Evolutionary conservation across 2,329 filamentous ascomycete species (phyloP).

Genomic region (Cladosporium oxysporum): DNA sequence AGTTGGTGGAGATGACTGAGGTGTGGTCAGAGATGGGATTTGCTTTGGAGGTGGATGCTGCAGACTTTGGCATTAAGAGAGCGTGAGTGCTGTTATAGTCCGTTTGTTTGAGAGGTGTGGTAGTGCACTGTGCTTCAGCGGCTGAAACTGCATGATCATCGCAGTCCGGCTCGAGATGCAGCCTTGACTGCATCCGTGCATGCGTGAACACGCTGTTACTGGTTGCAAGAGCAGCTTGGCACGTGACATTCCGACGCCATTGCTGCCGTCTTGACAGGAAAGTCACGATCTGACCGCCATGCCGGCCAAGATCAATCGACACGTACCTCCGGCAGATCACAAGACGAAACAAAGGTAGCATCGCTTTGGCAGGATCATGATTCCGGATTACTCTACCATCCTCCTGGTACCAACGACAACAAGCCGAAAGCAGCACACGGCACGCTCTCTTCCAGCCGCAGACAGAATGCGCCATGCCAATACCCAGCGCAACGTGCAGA

Average conservation of each 20-base stretch:
- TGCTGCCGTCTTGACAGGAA: background rate
- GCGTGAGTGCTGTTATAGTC: background rate
- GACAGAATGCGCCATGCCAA: conserved; percentile 16
- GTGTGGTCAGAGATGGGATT: background rate
- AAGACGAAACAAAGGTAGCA: background rate
- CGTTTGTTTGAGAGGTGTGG: background rate
- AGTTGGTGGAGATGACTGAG: background rate
- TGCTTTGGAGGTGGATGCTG: background rate
- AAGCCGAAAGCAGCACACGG: conserved; percentile 1
- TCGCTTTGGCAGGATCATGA: background rate
- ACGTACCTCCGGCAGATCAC: background rate
- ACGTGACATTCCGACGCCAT: background rate
- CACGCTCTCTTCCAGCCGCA: conserved; percentile 1
- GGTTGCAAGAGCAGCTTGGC: background rate
- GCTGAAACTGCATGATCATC: background rate
- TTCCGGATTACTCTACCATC: background rate
- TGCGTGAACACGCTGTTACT: background rate
- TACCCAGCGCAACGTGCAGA: background rate
- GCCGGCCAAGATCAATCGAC: background rate
- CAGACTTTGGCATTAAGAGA: background rate
- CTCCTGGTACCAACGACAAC: background rate
- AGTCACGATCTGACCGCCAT: background rate
- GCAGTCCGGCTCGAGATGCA: background rate
- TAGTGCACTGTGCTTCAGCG: background rate
- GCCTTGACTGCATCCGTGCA: background rate